Conservation (phyloP, 1,139 yeast genomes). For the Nakaseomyces sp. region DNA sequence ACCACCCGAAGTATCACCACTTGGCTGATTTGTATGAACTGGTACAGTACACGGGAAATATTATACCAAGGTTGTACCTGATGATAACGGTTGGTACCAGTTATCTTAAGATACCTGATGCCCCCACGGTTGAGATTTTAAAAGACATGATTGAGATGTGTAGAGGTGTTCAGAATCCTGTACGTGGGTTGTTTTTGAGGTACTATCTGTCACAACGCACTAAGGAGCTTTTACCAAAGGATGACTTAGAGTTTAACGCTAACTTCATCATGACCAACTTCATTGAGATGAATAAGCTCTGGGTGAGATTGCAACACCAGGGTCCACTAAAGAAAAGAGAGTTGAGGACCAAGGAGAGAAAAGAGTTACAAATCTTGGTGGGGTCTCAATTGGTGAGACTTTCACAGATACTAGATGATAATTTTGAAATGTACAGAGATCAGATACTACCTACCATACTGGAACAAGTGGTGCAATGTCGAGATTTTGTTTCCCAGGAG, state of each 20-base stretch:
- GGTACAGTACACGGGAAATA: conserved; percentile 92
- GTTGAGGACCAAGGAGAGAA: conserved; percentile 68
- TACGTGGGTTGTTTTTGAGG: conserved; percentile 78
- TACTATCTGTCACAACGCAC: conserved; percentile 83
- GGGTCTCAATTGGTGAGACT: conserved; percentile 87
- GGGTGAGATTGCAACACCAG: conserved; percentile 95
- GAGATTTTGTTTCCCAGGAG: conserved; percentile 86
- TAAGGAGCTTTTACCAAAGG: conserved; percentile 53
- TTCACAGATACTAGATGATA: conserved; percentile 76
- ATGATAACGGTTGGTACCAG: conserved; percentile 95
- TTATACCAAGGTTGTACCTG: conserved; percentile 81
- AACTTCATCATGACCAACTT: conserved; percentile 79
- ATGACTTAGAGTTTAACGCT: conserved; percentile 36
- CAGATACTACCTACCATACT: conserved; percentile 69
- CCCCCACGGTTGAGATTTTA: conserved; percentile 80
- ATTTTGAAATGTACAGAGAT: conserved; percentile 45
- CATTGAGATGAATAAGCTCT: conserved; percentile 92
- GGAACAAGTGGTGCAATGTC: conserved; percentile 88
- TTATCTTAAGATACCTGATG: conserved; percentile 66
- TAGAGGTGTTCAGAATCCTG: conserved; percentile 94
- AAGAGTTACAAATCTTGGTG: conserved; percentile 81
- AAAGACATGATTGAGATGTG: conserved; percentile 98
- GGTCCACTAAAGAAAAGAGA: conserved; percentile 83
- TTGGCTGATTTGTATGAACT: conserved; percentile 85
- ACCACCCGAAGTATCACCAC: conserved; percentile 60